These are phyloP conservation scores for Actinomucor elegans DNA, from an alignment of 371 early-diverging fungal genomes.

Conservation along the genomic window DNA sequence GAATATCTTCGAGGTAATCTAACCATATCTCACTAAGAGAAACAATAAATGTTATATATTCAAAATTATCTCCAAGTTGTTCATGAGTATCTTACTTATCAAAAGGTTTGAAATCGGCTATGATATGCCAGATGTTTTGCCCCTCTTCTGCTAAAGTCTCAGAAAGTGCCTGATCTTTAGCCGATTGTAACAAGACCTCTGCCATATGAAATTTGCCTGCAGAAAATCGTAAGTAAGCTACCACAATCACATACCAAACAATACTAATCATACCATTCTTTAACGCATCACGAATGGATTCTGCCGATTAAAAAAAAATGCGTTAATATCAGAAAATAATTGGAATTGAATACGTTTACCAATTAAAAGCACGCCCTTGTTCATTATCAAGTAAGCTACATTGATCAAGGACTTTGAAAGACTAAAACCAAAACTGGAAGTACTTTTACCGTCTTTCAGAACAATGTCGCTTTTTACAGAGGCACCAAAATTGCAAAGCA, in stretches of 20 bases:
- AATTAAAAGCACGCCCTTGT: slow-evolving; percentile 26
- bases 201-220: slow-evolving; percentile 52
- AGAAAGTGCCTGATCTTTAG: slow-evolving; percentile 5
- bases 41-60: no score
- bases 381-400: slow-evolving; percentile 55
- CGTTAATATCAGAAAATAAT: neutral
- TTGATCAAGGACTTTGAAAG: slow-evolving; percentile 50
- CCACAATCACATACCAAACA: neutral
- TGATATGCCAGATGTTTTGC: slow-evolving; percentile 51
- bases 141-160: slow-evolving; percentile 6
- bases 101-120: slow-evolving; percentile 47
- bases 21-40: slow-evolving; percentile 48
- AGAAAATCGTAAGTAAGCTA: no score
- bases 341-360: slow-evolving; percentile 19
- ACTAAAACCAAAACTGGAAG: slow-evolving; percentile 39
- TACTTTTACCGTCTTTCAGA: slow-evolving; percentile 26
- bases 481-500: slow-evolving; percentile 53
- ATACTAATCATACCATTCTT: slow-evolving; percentile 29
- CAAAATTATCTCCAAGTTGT: no score
- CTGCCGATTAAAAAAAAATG: slow-evolving; percentile 7
- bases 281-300: slow-evolving; percentile 49
- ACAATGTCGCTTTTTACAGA: slow-evolving; percentile 21
- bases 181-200: slow-evolving; percentile 35
- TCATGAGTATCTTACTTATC: no score
- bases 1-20: slow-evolving; percentile 48